Evolutionary conservation across 2,329 filamentous ascomycete species (phyloP).

Genomic region (Xylaria arbuscula): DNA sequence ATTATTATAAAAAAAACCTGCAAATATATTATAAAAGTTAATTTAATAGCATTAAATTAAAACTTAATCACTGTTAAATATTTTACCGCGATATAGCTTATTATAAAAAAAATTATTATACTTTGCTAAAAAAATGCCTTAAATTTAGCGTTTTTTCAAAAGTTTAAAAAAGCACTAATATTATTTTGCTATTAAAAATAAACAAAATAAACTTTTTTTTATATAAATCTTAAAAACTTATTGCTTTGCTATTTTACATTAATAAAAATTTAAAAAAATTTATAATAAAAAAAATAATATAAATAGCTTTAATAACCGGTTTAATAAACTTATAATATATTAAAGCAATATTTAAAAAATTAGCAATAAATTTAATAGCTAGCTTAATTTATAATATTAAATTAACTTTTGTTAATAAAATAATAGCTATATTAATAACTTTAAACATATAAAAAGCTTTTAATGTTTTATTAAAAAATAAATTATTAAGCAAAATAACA

Average conservation of each 20-base stretch:
- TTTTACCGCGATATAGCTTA: slow-evolving; percentile 7
- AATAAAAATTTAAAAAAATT: slow-evolving; percentile 16
- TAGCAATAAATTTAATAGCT: slow-evolving; percentile 17
- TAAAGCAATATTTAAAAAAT: slow-evolving; percentile 10
- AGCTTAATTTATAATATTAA: slow-evolving; percentile 29
- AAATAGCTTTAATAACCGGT: background rate
- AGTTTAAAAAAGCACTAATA: slow-evolving; percentile 13
- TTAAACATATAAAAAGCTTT: slow-evolving; percentile 24
- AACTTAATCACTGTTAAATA: slow-evolving; percentile 16
- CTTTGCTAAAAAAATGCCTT: slow-evolving; percentile 15
- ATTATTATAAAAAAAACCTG: slow-evolving; percentile 22
- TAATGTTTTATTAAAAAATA: slow-evolving; percentile 22
- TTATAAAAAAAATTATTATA: slow-evolving; percentile 7
- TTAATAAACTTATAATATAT: slow-evolving; percentile 28
- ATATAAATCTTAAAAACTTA: slow-evolving; percentile 25
- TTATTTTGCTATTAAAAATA: slow-evolving; percentile 17
- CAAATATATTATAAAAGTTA: slow-evolving; percentile 19
- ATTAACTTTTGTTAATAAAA: slow-evolving; percentile 11
- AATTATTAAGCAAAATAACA: slow-evolving; percentile 19
- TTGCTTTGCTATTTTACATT: slow-evolving; percentile 21
- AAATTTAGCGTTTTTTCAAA: slow-evolving; percentile 17
- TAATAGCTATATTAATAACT: slow-evolving; percentile 19
- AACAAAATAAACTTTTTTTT: slow-evolving; percentile 4
- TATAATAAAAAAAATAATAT: slow-evolving; percentile 23
- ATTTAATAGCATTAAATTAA: slow-evolving; percentile 15